Conservation (phyloP, 306 rosid species). For the Cicer bijugum region DNA sequence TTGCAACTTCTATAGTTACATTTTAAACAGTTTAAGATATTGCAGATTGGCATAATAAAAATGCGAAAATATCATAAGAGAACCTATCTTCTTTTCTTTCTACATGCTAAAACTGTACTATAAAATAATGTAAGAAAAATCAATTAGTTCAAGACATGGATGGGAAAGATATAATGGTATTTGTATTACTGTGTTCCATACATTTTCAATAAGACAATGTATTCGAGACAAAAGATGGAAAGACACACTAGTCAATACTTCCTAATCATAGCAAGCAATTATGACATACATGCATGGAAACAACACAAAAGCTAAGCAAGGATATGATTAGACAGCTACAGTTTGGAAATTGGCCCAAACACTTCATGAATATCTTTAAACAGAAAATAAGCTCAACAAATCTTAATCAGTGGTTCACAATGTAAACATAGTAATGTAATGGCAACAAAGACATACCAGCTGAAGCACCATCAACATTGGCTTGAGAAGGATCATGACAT, state of each 20-base stretch:
- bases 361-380: slow-evolving; percentile 34
- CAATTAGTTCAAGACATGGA: slow-evolving; percentile 16
- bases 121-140: slow-evolving; percentile 30
- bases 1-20: slow-evolving; percentile 1
- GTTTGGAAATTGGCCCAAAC: slow-evolving; percentile 22
- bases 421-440: slow-evolving; percentile 27
- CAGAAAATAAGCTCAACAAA: slow-evolving; percentile 25
- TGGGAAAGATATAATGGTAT: background rate
- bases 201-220: background rate
- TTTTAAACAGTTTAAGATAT: slow-evolving; percentile 25
- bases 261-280: slow-evolving; percentile 14
- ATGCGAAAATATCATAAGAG: slow-evolving; percentile 28
- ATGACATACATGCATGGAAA: slow-evolving; percentile 11
- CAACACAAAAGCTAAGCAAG: slow-evolving; percentile 4
- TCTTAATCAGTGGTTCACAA: slow-evolving; percentile 1
- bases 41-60: slow-evolving; percentile 10
- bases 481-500: slow-evolving; percentile 63
- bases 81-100: background rate
- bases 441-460: slow-evolving; percentile 51
- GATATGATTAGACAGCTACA: slow-evolving; percentile 16
- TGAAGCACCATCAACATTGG: slow-evolving; percentile 45
- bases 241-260: background rate
- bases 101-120: slow-evolving; percentile 11
- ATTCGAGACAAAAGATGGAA: background rate
- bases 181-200: background rate